Conservation (phyloP, 2,329 filamentous ascomycete genomes). For the Cordyceps javanica region DNA sequence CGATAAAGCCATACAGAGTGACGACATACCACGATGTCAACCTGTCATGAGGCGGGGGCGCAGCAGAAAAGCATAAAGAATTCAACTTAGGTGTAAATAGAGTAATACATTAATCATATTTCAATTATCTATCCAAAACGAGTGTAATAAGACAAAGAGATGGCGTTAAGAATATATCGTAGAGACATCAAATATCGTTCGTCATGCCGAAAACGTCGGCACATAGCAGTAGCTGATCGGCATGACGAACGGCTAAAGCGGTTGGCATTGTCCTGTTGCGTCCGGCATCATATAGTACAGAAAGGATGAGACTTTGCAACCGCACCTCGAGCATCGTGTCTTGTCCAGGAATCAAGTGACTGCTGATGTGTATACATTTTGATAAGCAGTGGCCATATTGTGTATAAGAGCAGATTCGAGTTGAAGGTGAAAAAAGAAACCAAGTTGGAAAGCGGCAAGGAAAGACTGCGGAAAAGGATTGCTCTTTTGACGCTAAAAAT, state of each 20-base stretch:
- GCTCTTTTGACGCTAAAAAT: neutral
- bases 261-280: neutral
- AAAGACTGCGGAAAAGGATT: constrained; percentile 8
- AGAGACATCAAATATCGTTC: neutral
- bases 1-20: too few relatives aligned
- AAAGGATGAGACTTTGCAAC: neutral
- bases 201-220: neutral
- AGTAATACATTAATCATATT: constrained; percentile 4
- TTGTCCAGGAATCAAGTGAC: neutral
- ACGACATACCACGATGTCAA: too few relatives aligned
- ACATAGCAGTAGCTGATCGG: neutral
- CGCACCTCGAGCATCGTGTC: neutral
- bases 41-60: too few relatives aligned
- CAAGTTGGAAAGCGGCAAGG: constrained; percentile 14
- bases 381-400: neutral
- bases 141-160: neutral
- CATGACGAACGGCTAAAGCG: too few relatives aligned
- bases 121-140: neutral
- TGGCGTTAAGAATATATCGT: constrained; percentile 6
- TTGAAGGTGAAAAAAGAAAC: neutral
- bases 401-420: neutral
- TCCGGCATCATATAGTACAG: constrained; percentile 8
- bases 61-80: neutral
- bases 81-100: neutral
- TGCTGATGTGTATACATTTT: constrained; percentile 1